Evolutionary conservation across 345 rosid genomes (phyloP).

Genomic region (Arabidopsis suecica): DNA sequence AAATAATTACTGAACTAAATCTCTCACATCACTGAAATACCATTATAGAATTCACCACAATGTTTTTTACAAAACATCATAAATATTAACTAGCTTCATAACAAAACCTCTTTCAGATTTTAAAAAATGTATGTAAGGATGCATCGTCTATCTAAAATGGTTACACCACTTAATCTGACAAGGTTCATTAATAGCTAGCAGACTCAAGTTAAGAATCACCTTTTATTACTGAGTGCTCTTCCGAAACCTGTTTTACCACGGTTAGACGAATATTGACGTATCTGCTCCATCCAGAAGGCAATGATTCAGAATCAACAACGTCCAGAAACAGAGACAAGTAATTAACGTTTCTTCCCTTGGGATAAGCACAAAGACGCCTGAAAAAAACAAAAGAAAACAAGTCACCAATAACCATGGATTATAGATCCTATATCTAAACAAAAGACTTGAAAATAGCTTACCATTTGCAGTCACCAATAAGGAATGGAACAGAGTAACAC

Average conservation of each 20-base stretch:
- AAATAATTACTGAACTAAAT: too few species aligned
- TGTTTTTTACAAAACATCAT: too few species aligned
- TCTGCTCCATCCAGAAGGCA: conserved; percentile 86
- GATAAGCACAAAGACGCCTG: conserved; percentile 56
- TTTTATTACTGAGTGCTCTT: background rate
- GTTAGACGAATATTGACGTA: conserved; percentile 68
- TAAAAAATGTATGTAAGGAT: too few species aligned
- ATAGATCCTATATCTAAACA: background rate
- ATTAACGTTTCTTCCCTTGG: conserved; percentile 43
- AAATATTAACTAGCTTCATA: too few species aligned
- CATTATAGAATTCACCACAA: too few species aligned
- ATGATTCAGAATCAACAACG: conserved; percentile 58
- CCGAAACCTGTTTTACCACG: conserved; percentile 59
- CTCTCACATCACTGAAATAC: too few species aligned
- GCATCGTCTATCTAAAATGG: too few species aligned
- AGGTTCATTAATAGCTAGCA: too few species aligned
- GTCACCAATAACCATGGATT: background rate
- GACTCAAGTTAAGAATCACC: too few species aligned
- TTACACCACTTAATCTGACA: too few species aligned
- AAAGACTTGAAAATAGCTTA: too few species aligned
- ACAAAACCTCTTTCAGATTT: too few species aligned
- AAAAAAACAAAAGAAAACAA: background rate
- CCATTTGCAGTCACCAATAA: background rate
- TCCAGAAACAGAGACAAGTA: conserved; percentile 68
- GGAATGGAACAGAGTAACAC: background rate